Base-by-base conservation (phyloP, 2,329 filamentous ascomycete species). In the Aspergillus udagawae region DNA sequence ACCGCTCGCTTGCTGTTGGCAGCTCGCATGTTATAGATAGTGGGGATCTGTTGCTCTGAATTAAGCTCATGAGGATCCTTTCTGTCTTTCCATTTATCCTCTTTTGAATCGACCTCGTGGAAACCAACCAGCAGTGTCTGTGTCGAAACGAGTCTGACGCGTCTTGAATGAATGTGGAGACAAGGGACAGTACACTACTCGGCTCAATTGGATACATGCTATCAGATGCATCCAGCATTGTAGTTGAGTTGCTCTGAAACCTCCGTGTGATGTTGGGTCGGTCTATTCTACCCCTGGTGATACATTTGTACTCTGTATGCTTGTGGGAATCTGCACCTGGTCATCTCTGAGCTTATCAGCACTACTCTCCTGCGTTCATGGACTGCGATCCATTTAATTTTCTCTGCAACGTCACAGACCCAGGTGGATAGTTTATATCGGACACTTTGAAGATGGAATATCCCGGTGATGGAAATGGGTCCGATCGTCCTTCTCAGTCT, bases 361-460 rank as follows among this genome's bases (percentile, higher is more conserved):
- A 42, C 23, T 21, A 20, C 25, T 27, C 42, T 23, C 10, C 17
- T 9, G 3, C 27, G 49, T 56, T 52, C 47, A 59, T 59, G 53
- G 32, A 48, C 42, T 10, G 32, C 20, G 29, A 27, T 28, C 27
- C 12, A 38, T 49, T 10, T 45, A 35, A 50, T 23, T 23, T 21
- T 29, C 27, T 44, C 27, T 49, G 12, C 49, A 54, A 32, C 21
- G 29, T 41, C 23, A 51, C 25, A 49, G 50, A 59, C 27, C 23
- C 49, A 32, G 54, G 56, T 42, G 44, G 51, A 56, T 54, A 56
- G 42, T 38, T 32, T 8, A 47, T 27, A 28, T 47, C 44, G 12
- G 7, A n/a, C 20, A 29, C 28, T 21, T 45, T 28, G 41, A 63
- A 57, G 41, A 67, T 67, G 65, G 66, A 67, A 17, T 62, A 63